Evolutionary conservation across 768 basidiomycete genomes (phyloP), one percentile per base, ranked within the genome.

Genomic region (Boletus insuetus): DNA sequence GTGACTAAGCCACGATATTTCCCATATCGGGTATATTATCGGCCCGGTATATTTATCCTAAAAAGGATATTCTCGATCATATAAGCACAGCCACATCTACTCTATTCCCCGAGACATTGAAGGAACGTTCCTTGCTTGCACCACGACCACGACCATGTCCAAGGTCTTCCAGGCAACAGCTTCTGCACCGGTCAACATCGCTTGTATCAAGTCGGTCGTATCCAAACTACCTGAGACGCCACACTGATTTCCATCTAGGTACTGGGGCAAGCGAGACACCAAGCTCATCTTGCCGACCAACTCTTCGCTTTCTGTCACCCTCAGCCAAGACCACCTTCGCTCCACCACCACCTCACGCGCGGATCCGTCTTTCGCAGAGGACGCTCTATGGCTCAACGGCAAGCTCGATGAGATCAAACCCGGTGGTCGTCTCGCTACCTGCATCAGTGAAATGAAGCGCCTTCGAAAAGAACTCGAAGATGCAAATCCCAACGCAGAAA

Each of bases 201-300:
- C 94, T n/a, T 91, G 89, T 69, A 97, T 98, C 75, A 98, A 98
- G 94, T 95, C 55, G 65, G 79, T 64, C 42, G 32, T 26, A 54
- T 46, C 35, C 11, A 41, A 14, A 3, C 41, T 22, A 20, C 48
- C 38, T 9, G 31, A 51, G 51, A 24, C 22, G 9, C 47, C 37
- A 10, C 42, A 58, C 51, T 60, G 41, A 58, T 37, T 41, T 40
- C 17, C n/a, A 52, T 56, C 45, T 67, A 95, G 91, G 71, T 98
- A 98, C 80, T 99, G 97, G 97, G 97, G 97, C 60, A 99, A 99
- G 74, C 90, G 97, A 58, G 90, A 98, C 74, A 95, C 93, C 4
- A 82, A 86, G 63, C 84, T 98, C 59, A 98, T 98, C 69, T 79
- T 99, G 54, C 97, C 97, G 42, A 98, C 94, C 59, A 99, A 99